phyloP scores from a whole-genome alignment of 208 protist genomes.

The Leishmania martiniquensis region DNA sequence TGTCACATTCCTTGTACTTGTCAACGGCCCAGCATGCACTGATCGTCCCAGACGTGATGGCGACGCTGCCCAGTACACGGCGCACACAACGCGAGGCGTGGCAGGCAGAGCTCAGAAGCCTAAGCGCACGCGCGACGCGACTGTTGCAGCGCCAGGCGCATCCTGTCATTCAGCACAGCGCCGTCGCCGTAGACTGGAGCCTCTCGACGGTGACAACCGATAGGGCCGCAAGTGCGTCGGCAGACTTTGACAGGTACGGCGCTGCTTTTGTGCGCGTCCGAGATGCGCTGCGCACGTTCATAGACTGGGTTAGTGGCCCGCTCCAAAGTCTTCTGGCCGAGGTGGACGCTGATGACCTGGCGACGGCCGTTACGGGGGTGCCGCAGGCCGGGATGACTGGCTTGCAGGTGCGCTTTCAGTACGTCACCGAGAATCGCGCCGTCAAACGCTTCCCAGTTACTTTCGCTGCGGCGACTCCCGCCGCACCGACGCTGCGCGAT shows the following conservation, averaged over 20 bases:
- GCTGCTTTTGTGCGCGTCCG: slow-evolving; percentile 31
- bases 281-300: slow-evolving; percentile 28
- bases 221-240: slow-evolving; percentile 13
- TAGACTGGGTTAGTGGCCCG: slow-evolving; percentile 30
- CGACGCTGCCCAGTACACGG: slow-evolving; percentile 24
- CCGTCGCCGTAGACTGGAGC: slow-evolving; percentile 59
- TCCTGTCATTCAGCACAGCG: slow-evolving; percentile 46
- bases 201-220: slow-evolving; percentile 8
- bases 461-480: background rate
- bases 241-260: slow-evolving; percentile 26
- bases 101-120: slow-evolving; percentile 23
- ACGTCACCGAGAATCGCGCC: slow-evolving; percentile 20
- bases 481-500: slow-evolving; percentile 17
- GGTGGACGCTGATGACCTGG: slow-evolving; percentile 37
- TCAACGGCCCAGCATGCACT: slow-evolving; percentile 42
- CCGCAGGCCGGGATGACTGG: slow-evolving; percentile 19
- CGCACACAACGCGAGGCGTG: slow-evolving; percentile 27
- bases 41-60: slow-evolving; percentile 47
- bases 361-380: slow-evolving; percentile 33
- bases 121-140: slow-evolving; percentile 41
- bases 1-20: slow-evolving; percentile 70
- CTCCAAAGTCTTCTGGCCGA: slow-evolving; percentile 33
- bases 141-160: slow-evolving; percentile 53
- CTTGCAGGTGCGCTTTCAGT: slow-evolving; percentile 34
- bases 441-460: slow-evolving; percentile 25